A percentile compares a stretch with the other conserved stretches of the same genome.
phyloP scores from a whole-genome alignment of 2,329 filamentous ascomycete genomes.

The Hypoxylon sp. region DNA sequence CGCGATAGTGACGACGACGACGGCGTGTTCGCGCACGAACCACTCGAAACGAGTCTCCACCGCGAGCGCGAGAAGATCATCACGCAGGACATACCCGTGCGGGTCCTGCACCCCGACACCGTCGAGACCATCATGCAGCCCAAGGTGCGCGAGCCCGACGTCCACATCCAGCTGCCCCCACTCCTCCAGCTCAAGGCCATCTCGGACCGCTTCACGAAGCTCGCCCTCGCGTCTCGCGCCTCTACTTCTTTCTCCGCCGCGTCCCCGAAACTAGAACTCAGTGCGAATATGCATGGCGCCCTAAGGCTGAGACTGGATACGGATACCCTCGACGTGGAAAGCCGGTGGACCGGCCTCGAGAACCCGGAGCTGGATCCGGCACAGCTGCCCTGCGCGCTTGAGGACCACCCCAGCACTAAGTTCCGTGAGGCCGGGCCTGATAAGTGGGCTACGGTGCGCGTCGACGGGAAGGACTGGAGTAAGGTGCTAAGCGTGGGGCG shows the following conservation, averaged over 20 bases:
- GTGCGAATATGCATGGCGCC: conserved; percentile 94
- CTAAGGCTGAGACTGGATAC: conserved; percentile 85
- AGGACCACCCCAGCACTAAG: conserved; percentile 84
- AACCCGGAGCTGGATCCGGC: conserved; percentile 90
- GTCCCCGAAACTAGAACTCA: conserved; percentile 83
- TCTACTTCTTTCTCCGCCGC: conserved; percentile 44
- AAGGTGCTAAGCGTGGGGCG: conserved; percentile 92
- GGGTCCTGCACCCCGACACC: conserved; percentile 84
- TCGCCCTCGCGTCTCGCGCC: conserved; percentile 69
- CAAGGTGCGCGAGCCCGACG: conserved; percentile 89
- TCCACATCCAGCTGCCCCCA: conserved; percentile 91
- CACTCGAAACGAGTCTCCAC: conserved; percentile 70
- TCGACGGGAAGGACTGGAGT: conserved; percentile 96
- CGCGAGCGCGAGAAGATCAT: conserved; percentile 91
- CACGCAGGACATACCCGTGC: conserved; percentile 95
- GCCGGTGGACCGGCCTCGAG: conserved; percentile 85
- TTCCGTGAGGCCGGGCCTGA: conserved; percentile 84
- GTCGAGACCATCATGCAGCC: conserved; percentile 97
- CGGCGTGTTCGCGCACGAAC: conserved; percentile 63
- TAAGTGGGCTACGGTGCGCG: conserved; percentile 88
- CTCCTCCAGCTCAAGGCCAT: conserved; percentile 92
- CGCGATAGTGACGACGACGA: conserved; percentile 62
- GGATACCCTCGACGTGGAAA: conserved; percentile 87
- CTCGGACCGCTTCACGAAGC: conserved; percentile 93
- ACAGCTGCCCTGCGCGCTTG: conserved; percentile 79